These are phyloP conservation scores for Aspergillus campestris DNA, from an alignment of 495 filamentous ascomycete genomes.

Conservation along the genomic window DNA sequence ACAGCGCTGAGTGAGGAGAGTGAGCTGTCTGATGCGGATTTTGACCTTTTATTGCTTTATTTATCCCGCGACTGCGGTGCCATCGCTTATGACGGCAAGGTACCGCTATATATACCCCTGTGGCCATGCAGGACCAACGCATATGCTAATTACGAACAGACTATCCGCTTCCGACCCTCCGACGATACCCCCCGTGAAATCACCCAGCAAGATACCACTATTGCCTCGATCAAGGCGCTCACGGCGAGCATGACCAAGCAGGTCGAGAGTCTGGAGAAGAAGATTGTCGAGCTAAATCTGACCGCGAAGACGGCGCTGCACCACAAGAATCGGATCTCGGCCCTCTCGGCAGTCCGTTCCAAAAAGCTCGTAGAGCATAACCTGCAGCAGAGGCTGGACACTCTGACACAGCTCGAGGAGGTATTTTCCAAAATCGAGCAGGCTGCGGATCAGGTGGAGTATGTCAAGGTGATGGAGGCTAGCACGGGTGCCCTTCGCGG, in stretches of 20 bases:
- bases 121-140: no score
- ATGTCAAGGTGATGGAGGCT: constrained; percentile 73
- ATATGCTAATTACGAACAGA: constrained; percentile 31
- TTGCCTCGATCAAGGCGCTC: constrained; percentile 67
- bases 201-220: constrained; percentile 66
- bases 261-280: constrained; percentile 49
- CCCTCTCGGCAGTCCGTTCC: constrained; percentile 66
- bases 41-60: constrained; percentile 63
- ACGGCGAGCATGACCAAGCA: constrained; percentile 55
- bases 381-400: constrained; percentile 58
- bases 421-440: constrained; percentile 74
- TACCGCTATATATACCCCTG: constrained; percentile 19
- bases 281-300: constrained; percentile 40
- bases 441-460: constrained; percentile 71
- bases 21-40: constrained; percentile 55
- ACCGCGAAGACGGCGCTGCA: constrained; percentile 59
- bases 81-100: constrained; percentile 57
- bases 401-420: constrained; percentile 72
- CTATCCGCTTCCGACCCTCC: constrained; percentile 61
- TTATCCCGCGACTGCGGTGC: constrained; percentile 58
- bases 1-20: constrained; percentile 40
- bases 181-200: constrained; percentile 42
- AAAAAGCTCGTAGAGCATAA: constrained; percentile 73
- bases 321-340: constrained; percentile 62
- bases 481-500: constrained; percentile 59